Conservation (phyloP, 441 rosid species). For the Hypseocharis bilobata region DNA sequence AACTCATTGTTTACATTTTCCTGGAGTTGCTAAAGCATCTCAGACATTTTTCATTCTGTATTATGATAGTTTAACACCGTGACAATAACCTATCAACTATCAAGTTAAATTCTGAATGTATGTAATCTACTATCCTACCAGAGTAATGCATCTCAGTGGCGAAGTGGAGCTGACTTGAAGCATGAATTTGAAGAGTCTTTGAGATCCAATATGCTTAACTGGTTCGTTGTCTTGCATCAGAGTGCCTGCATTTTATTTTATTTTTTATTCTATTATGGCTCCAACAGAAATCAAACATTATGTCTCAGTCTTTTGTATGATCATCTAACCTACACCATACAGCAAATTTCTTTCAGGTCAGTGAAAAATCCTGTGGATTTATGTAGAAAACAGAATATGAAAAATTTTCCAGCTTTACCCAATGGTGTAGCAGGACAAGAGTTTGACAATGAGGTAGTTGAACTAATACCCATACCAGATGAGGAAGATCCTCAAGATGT, state of each 20-base stretch:
- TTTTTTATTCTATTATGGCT: neutral
- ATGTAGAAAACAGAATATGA: constrained; percentile 23
- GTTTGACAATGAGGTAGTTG: constrained; percentile 31
- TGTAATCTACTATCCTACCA: constrained; percentile 29
- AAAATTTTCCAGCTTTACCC: constrained; percentile 18
- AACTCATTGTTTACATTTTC: no score
- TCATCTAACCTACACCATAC: constrained; percentile 15
- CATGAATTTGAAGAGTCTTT: constrained; percentile 79
- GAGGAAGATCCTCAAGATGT: constrained; percentile 26
- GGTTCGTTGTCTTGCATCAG: constrained; percentile 42
- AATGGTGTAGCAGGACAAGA: constrained; percentile 26
- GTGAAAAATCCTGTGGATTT: constrained; percentile 34
- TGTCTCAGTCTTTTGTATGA: constrained; percentile 10
- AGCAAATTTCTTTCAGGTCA: constrained; percentile 43
- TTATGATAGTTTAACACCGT: neutral
- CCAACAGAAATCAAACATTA: neutral
- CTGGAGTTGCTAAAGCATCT: neutral
- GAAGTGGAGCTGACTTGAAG: constrained; percentile 67
- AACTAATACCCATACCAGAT: constrained; percentile 34
- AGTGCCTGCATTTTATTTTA: constrained; percentile 15
- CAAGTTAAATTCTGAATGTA: constrained; percentile 18
- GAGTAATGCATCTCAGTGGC: constrained; percentile 83
- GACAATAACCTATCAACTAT: neutral
- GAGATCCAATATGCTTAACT: constrained; percentile 48
- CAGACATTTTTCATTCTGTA: neutral